phyloP scores from a whole-genome alignment of 2,329 filamentous ascomycete genomes.

The Aulographum hederae region DNA sequence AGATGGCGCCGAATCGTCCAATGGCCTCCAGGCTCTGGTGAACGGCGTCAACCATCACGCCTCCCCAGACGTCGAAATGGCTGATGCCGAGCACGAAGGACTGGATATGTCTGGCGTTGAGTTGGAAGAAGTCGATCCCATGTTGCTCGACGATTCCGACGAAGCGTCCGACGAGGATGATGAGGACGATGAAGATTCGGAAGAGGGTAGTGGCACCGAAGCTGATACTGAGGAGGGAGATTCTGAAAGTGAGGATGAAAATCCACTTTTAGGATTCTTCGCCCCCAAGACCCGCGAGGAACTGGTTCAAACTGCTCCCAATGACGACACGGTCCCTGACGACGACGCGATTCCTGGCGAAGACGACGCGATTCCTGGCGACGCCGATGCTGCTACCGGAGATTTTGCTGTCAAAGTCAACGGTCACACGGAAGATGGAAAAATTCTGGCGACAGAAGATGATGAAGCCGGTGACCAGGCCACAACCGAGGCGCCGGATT shows the following conservation, averaged over 20 bases:
- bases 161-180: conserved; percentile 11
- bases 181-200: conserved; percentile 15
- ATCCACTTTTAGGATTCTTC: conserved; percentile 17
- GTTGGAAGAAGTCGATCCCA: conserved; percentile 22
- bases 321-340: too few relatives aligned
- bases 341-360: too few relatives aligned
- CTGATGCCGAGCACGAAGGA: conserved; percentile 6
- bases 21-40: too few relatives aligned
- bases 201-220: conserved; percentile 13
- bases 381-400: too few relatives aligned
- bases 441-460: conserved; percentile 11
- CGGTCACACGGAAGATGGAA: too few relatives aligned
- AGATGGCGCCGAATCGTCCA: conserved; percentile 5
- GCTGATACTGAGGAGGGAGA: too few relatives aligned
- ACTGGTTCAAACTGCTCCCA: conserved; percentile 15
- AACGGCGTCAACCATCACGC: too few relatives aligned
- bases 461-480: conserved; percentile 7
- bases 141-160: conserved; percentile 19
- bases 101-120: conserved; percentile 8
- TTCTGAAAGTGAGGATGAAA: too few relatives aligned
- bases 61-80: conserved; percentile 12
- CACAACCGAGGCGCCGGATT: conserved; percentile 14
- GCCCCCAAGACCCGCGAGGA: conserved; percentile 15
- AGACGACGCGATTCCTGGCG: too few relatives aligned
- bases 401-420: too few relatives aligned